Conservation (phyloP, 192 early-diverging fungal species). For the Coemansia sp. region DNA sequence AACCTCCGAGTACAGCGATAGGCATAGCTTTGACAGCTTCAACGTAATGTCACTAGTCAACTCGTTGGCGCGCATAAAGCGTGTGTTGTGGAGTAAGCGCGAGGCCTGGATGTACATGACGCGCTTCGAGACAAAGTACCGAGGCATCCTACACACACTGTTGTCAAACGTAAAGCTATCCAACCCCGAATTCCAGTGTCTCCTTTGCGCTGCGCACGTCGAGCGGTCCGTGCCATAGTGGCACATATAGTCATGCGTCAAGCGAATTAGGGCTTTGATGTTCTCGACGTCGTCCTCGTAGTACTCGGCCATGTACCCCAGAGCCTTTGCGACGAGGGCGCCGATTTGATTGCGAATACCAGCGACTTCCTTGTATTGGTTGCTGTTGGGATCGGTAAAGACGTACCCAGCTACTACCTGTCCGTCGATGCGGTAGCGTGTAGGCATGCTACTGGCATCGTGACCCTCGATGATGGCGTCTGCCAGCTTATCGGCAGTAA, state of each 20-base stretch:
- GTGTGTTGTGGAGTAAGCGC: slow-evolving; percentile 50
- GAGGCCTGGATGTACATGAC: slow-evolving; percentile 22
- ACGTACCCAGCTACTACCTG: slow-evolving; percentile 67
- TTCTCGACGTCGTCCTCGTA: slow-evolving; percentile 79
- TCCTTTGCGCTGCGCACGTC: slow-evolving; percentile 11
- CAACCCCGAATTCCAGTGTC: slow-evolving; percentile 33
- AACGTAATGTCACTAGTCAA: slow-evolving; percentile 22
- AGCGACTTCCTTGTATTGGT: slow-evolving; percentile 53
- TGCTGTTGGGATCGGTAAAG: slow-evolving; percentile 61
- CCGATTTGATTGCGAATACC: slow-evolving; percentile 61
- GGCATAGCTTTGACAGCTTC: slow-evolving; percentile 35
- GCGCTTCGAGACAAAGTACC: slow-evolving; percentile 30
- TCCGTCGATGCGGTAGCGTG: slow-evolving; percentile 29
- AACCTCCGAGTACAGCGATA: slow-evolving; percentile 50
- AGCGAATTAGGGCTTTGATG: slow-evolving; percentile 67
- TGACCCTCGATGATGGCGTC: slow-evolving; percentile 28
- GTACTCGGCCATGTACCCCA: slow-evolving; percentile 42
- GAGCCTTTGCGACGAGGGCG: slow-evolving; percentile 56
- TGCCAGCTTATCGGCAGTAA: slow-evolving; percentile 10
- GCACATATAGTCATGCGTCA: slow-evolving; percentile 42
- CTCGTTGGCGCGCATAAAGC: slow-evolving; percentile 25
- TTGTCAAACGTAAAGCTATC: slow-evolving; percentile 42
- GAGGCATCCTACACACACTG: slow-evolving; percentile 29
- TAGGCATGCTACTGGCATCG: slow-evolving; percentile 30
- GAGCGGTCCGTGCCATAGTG: slow-evolving; percentile 36